phyloP scores from a whole-genome alignment of 495 filamentous ascomycete species.

The Neurospora cerealis region DNA sequence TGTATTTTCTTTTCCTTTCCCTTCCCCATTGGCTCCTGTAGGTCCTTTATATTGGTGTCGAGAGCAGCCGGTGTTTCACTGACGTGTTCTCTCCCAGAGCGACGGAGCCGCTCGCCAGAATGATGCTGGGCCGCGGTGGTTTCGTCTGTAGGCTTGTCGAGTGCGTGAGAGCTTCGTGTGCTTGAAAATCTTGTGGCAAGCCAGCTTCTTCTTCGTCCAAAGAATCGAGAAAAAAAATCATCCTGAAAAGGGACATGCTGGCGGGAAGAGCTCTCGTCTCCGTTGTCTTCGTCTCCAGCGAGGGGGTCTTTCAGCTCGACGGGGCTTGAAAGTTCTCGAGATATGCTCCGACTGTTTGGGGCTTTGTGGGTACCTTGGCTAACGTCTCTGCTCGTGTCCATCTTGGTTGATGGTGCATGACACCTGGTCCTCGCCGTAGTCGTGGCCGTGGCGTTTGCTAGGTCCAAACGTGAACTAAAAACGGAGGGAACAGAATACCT shows the following conservation, averaged over 20 bases:
- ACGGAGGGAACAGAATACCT: no score
- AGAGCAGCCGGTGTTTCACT: not conserved
- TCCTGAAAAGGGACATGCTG: not conserved
- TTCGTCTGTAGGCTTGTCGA: not conserved
- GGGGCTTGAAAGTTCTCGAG: not conserved
- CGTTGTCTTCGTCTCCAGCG: not conserved
- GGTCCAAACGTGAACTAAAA: no score
- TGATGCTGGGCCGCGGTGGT: not conserved
- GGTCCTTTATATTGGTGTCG: not conserved
- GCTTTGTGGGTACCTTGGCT: not conserved
- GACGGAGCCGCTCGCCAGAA: not conserved
- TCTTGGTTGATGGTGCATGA: not conserved
- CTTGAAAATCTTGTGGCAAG: not conserved
- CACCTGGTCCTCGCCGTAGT: not conserved
- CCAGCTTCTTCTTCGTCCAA: not conserved
- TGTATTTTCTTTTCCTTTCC: not conserved
- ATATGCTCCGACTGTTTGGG: not conserved
- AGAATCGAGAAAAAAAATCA: not conserved
- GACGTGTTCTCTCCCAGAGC: not conserved
- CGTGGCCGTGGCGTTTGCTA: not conserved
- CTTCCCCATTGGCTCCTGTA: not conserved
- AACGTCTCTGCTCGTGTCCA: not conserved
- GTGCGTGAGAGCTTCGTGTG: not conserved
- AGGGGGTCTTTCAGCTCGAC: not conserved
- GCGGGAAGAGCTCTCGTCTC: not conserved